Evolutionary conservation across 352 stramenopile genomes (phyloP).

Genomic region (Phytophthora sansomeana): DNA sequence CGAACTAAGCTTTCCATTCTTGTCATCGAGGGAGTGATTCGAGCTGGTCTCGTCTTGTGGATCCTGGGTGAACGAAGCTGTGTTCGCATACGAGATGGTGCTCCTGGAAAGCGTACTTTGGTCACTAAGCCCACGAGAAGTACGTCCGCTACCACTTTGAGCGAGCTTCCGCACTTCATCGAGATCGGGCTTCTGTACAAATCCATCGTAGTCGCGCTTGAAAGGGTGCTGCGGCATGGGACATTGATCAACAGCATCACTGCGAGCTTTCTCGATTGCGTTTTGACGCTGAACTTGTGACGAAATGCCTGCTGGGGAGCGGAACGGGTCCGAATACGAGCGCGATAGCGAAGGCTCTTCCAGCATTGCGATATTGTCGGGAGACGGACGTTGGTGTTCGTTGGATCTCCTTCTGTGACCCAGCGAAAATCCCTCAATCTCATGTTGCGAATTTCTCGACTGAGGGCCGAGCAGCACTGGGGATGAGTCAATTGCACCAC

Average conservation of each 20-base stretch:
- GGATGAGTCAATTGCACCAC: conserved; percentile 41
- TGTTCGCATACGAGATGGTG: conserved; percentile 46
- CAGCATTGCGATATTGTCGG: conserved; percentile 30
- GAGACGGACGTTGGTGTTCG: conserved; percentile 14
- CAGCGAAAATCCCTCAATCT: conserved; percentile 39
- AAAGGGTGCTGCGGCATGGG: conserved; percentile 59
- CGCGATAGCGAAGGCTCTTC: conserved; percentile 49
- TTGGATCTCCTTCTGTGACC: conserved; percentile 39
- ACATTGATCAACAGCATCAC: conserved; percentile 49
- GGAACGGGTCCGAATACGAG: conserved; percentile 73
- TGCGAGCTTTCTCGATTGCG: conserved; percentile 28
- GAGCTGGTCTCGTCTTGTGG: conserved; percentile 33
- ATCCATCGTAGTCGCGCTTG: conserved; percentile 38
- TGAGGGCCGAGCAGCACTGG: conserved; percentile 24
- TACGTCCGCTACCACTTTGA: conserved; percentile 34
- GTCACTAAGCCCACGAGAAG: conserved; percentile 42
- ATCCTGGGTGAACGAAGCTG: conserved; percentile 41
- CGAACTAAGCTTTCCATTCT: conserved; percentile 20
- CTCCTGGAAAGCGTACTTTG: conserved; percentile 49
- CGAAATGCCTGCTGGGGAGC: conserved; percentile 52
- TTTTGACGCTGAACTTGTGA: conserved; percentile 42
- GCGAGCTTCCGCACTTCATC: conserved; percentile 35
- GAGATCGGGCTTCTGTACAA: conserved; percentile 31
- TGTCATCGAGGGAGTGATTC: conserved; percentile 28
- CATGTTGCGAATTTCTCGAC: conserved; percentile 26